These are phyloP conservation scores for Apodospora peruviana DNA, from an alignment of 495 filamentous ascomycete species.

Conservation along the genomic window DNA sequence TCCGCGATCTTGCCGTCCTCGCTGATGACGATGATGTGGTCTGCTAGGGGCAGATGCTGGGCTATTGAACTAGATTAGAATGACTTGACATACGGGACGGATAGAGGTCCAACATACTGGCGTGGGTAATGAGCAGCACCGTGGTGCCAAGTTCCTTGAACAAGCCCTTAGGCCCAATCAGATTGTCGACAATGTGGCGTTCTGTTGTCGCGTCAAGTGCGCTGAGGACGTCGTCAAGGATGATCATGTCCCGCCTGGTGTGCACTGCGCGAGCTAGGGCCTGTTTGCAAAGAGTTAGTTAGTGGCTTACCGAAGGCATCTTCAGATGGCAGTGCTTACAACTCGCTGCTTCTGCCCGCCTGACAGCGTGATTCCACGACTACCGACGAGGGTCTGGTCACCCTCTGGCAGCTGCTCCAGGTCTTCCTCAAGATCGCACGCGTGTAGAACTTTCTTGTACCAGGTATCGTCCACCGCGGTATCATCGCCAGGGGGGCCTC, in stretches of 20 bases:
- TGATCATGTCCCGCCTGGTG: constrained; percentile 18
- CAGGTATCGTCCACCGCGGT: constrained; percentile 35
- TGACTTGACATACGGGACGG: neutral
- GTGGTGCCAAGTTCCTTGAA: constrained; percentile 21
- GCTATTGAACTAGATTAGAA: constrained; percentile 5
- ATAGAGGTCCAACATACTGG: constrained; percentile 19
- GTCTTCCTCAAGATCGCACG: constrained; percentile 54
- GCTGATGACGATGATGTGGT: constrained; percentile 48
- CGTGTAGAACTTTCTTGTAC: constrained; percentile 54
- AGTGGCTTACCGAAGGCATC: neutral
- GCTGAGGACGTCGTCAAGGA: constrained; percentile 33
- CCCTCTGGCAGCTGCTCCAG: constrained; percentile 50
- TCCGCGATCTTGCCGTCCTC: constrained; percentile 39
- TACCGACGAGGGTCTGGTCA: constrained; percentile 56
- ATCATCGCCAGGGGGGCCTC: constrained; percentile 15
- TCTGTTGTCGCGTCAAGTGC: constrained; percentile 31
- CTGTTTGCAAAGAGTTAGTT: no score
- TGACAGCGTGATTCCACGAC: constrained; percentile 59
- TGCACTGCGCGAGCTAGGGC: constrained; percentile 37
- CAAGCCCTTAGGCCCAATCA: constrained; percentile 26
- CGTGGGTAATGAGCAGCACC: constrained; percentile 26
- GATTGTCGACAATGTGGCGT: constrained; percentile 19
- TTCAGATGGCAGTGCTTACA: constrained; percentile 20
- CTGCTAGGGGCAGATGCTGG: constrained; percentile 28
- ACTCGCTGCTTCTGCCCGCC: constrained; percentile 63